These are phyloP conservation scores for Lycium barbarum DNA, from an alignment of 257 asterid species.

Conservation along the genomic window DNA sequence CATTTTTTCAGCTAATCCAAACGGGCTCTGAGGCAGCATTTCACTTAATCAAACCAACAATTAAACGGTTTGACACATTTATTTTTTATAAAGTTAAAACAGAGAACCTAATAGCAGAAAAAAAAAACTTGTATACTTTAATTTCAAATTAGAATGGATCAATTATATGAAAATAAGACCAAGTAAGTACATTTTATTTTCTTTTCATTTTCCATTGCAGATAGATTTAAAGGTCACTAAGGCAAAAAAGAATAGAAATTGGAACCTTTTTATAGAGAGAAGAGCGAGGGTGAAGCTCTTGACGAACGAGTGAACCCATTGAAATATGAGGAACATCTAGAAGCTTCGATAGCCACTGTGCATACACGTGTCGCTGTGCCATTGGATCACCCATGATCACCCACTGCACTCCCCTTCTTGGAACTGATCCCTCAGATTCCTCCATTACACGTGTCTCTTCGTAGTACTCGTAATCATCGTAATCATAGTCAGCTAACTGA, in stretches of 20 bases:
- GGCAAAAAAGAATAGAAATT: background rate
- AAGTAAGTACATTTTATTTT: too few relatives aligned
- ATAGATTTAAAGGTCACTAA: background rate
- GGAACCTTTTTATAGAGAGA: slow-evolving; percentile 74
- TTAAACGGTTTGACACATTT: too few relatives aligned
- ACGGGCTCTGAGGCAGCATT: too few relatives aligned
- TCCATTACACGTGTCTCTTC: slow-evolving; percentile 38
- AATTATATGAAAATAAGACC: too few relatives aligned
- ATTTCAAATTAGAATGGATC: too few relatives aligned
- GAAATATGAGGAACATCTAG: slow-evolving; percentile 88
- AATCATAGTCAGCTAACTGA: slow-evolving; percentile 52
- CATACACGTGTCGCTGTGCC: slow-evolving; percentile 79
- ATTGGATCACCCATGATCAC: slow-evolving; percentile 88
- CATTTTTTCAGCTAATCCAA: too few relatives aligned
- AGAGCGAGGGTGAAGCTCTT: slow-evolving; percentile 83
- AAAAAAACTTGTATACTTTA: too few relatives aligned
- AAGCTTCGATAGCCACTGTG: slow-evolving; percentile 80
- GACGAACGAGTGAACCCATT: slow-evolving; percentile 86
- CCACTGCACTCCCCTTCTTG: slow-evolving; percentile 87
- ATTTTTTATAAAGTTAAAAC: too few relatives aligned
- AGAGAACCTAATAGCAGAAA: too few relatives aligned
- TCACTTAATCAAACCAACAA: too few relatives aligned
- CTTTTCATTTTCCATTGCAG: background rate
- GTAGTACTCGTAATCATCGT: slow-evolving; percentile 44
- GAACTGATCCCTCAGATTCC: slow-evolving; percentile 63